Evolutionary conservation across 2,329 filamentous ascomycete species (phyloP).

Genomic region (Ambrosiella xylebori): DNA sequence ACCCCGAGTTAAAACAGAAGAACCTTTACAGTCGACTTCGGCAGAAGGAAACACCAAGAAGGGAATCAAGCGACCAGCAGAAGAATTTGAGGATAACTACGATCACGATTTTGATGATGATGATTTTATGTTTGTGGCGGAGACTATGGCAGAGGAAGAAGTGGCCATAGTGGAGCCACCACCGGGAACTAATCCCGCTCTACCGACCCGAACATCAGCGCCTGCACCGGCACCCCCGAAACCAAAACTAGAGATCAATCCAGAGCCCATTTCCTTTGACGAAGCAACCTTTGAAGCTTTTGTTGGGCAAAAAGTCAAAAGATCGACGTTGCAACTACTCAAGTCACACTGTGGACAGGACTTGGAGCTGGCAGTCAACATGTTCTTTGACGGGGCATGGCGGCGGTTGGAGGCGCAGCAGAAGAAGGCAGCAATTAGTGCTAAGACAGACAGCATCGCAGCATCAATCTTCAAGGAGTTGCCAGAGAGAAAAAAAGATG

Average conservation of each 20-base stretch:
- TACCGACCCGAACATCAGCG: background rate
- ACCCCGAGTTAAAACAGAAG: background rate
- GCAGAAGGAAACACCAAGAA: background rate
- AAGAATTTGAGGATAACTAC: background rate
- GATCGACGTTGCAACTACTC: slow-evolving; percentile 32
- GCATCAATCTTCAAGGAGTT: slow-evolving; percentile 1
- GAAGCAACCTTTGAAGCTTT: slow-evolving; percentile 40
- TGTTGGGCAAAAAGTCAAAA: slow-evolving; percentile 37
- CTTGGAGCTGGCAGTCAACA: slow-evolving; percentile 46
- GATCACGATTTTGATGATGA: background rate
- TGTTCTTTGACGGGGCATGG: slow-evolving; percentile 56
- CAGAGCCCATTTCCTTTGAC: slow-evolving; percentile 30
- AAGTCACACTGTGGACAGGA: slow-evolving; percentile 37
- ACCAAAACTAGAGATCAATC: background rate
- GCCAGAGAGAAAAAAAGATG: slow-evolving; percentile 12
- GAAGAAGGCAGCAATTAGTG: background rate
- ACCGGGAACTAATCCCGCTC: too few relatives aligned
- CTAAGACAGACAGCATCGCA: slow-evolving; percentile 4
- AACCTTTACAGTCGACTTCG: background rate
- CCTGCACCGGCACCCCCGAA: background rate
- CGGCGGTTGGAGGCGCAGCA: slow-evolving; percentile 2
- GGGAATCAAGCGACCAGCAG: background rate
- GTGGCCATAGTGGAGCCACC: background rate
- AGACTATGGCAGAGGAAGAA: background rate
- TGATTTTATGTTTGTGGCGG: slow-evolving; percentile 7